Evolutionary conservation across 257 asterid species (phyloP), one percentile per base, ranked within the genome.

Genomic region (Ocimum tenuiflorum): DNA sequence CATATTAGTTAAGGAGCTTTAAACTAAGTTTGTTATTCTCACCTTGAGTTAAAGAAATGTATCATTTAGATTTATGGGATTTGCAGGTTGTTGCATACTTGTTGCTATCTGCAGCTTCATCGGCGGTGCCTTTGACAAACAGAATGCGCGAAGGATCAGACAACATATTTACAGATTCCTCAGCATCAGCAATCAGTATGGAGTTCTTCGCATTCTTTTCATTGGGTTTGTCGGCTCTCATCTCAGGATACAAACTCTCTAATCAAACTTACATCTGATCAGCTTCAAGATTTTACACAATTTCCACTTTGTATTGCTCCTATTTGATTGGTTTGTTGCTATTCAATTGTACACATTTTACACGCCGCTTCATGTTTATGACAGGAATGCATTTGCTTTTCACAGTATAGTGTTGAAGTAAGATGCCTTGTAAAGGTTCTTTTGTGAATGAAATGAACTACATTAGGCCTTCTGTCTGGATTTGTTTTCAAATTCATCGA

Each of bases 61-160:
- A 42, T 51, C 18, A 14, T 1, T 24, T 24, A 1, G 31, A 2
- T 27, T 42, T 35, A 6, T 49, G 39, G 73, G 33, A 72, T 31
- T 69, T 73, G 80, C 88, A 92, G 97, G 54, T 86, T 59, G 35
- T 82, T 36, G 88, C 99, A 0, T 94, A 94, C 83, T 69, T 94
- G 70, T 69, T 94, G 73, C 43, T 94, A 59, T 94, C 99, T 4
- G 81, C 95, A 33, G 96, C 96, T 53, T 94, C 99, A 61, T 75
- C 99, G 0, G 97, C 97, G 0, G 86, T 94, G 55, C 99, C 99
- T 4, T 19, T 90, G 78, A 90, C 97, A 11, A 86, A 90, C 78
- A 72, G 67, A 41, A 79, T 88, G 92, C 77, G 99, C 70, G 85
- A 77, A 88, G 85, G 81, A 27, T 68, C 77, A 7, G 99, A 88